These are phyloP conservation scores for Backusella tuberculispora DNA, from an alignment of 192 early-diverging fungal genomes.

Conservation along the genomic window DNA sequence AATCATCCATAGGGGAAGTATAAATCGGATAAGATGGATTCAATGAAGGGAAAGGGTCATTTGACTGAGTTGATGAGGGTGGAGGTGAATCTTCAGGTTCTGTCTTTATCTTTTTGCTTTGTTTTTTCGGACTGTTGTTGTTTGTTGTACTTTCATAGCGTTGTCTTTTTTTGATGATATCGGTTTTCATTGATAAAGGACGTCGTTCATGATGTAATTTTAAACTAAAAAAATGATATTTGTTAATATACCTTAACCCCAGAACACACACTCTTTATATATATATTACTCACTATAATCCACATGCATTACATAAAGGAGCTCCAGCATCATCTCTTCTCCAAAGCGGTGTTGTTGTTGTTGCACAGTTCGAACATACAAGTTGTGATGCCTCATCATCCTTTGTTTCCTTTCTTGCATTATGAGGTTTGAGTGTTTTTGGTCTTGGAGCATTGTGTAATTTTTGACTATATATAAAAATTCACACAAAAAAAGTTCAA, in stretches of 20 bases:
- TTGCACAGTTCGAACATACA: slow-evolving; percentile 73
- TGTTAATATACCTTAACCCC: no score
- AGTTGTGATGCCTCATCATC: slow-evolving; percentile 47
- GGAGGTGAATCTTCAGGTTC: not conserved
- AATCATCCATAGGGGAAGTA: not conserved
- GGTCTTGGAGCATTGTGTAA: slow-evolving; percentile 86
- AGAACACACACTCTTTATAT: no score
- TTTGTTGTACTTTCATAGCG: slow-evolving; percentile 31
- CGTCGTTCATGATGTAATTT: slow-evolving; percentile 38
- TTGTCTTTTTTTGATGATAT: slow-evolving; percentile 40
- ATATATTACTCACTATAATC: slow-evolving; percentile 45
- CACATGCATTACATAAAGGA: slow-evolving; percentile 58
- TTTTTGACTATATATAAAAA: slow-evolving; percentile 54
- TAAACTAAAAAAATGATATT: slow-evolving; percentile 13
- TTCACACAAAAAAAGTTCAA: no score
- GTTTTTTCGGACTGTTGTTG: not conserved
- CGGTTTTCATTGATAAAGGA: slow-evolving; percentile 38
- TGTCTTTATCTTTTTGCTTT: not conserved
- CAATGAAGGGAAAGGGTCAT: not conserved
- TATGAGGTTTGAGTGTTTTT: slow-evolving; percentile 76
- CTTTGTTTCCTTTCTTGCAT: slow-evolving; percentile 57
- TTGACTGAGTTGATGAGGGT: not conserved
- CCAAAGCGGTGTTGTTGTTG: slow-evolving; percentile 93
- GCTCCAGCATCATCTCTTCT: slow-evolving; percentile 67
- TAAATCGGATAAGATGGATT: not conserved